phyloP scores from a whole-genome alignment of 73 alveolate genomes.

The Tetrahymena malaccensis region DNA sequence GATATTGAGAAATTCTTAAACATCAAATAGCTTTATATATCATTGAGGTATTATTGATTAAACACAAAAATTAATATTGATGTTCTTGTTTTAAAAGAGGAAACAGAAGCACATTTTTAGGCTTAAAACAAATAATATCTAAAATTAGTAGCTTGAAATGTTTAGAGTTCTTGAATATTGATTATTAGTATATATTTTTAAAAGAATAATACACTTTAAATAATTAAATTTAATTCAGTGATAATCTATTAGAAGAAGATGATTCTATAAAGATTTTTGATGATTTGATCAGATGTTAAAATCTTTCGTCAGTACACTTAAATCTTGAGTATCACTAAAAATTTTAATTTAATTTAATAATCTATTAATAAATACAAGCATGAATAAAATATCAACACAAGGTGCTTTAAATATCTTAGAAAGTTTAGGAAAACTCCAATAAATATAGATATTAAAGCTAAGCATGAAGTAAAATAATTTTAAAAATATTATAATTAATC shows the following conservation, averaged over 20 bases:
- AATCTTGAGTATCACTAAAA: neutral
- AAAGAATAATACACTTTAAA: neutral
- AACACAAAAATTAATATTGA: too few species aligned
- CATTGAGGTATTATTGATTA: neutral
- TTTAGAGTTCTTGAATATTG: neutral
- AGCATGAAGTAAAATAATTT: neutral
- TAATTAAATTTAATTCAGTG: neutral
- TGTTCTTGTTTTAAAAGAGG: neutral
- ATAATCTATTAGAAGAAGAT: neutral
- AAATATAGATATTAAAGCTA: neutral
- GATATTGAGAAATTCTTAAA: neutral
- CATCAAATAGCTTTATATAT: too few species aligned
- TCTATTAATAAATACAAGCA: neutral
- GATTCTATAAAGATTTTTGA: neutral
- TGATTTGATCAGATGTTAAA: neutral
- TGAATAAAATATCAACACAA: neutral
- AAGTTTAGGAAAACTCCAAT: neutral
- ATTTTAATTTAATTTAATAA: neutral
- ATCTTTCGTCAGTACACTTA: neutral
- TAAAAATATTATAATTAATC: too few species aligned
- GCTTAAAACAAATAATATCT: neutral
- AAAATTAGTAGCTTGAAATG: neutral
- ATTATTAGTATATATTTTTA: neutral
- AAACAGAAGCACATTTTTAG: neutral
- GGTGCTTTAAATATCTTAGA: neutral